Conservation (phyloP, 1,284 basidiomycete genomes). For the Ustilago sp. region DNA sequence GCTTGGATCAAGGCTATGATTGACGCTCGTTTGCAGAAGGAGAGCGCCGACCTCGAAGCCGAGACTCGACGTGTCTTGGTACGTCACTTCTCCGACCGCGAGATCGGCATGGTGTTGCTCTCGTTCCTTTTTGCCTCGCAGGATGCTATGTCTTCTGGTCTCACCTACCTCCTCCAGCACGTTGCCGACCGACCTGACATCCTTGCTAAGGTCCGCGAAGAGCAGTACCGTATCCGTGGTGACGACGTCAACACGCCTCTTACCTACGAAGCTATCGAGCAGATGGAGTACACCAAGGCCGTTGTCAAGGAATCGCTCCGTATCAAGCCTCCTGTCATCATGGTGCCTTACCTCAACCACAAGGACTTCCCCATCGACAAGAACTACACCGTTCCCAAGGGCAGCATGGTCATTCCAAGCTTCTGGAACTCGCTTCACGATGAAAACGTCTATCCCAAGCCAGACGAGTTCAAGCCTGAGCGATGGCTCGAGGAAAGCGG, state of each 20-base stretch:
- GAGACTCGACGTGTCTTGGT: constrained; percentile 71
- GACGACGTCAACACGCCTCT: constrained; percentile 84
- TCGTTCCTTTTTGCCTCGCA: constrained; percentile 98
- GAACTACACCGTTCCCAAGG: constrained; percentile 90
- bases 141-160: constrained; percentile 87
- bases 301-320: constrained; percentile 93
- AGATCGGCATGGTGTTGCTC: constrained; percentile 93
- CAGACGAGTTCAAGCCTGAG: constrained; percentile 85
- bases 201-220: constrained; percentile 87
- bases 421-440: constrained; percentile 93
- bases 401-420: constrained; percentile 96
- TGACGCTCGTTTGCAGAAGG: constrained; percentile 72
- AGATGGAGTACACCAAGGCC: constrained; percentile 92
- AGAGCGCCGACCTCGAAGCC: constrained; percentile 73
- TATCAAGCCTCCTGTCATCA: constrained; percentile 80
- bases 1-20: constrained; percentile 86
- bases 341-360: constrained; percentile 91
- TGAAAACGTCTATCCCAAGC: constrained; percentile 85
- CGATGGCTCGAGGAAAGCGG: constrained; percentile 91
- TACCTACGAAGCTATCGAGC: constrained; percentile 87
- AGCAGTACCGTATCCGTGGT: constrained; percentile 86
- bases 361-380: constrained; percentile 90
- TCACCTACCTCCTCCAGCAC: constrained; percentile 96
- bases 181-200: constrained; percentile 91
- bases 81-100: constrained; percentile 88